Evolutionary conservation across 1,139 yeast genomes (phyloP), one percentile per base, ranked within the genome.

Genomic region (Meyerozyma smithsonii): DNA sequence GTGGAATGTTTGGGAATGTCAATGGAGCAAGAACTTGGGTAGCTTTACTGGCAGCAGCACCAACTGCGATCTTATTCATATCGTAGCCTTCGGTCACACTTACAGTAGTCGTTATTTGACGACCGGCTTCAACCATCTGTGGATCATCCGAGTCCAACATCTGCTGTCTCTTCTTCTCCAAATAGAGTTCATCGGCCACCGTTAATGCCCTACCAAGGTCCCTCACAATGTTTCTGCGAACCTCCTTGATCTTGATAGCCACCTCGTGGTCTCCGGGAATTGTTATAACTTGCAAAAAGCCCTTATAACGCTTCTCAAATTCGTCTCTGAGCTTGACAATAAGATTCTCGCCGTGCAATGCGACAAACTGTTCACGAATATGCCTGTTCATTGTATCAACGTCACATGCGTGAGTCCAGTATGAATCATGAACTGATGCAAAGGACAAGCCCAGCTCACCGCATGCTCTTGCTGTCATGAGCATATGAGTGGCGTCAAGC

Each of bases 361-460:
- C 66, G 45, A 92, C 84, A 61, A 92, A 92, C 44, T 87, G 81
- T 33, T 84, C 81, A 56, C 99, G 78, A 46, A 92, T 68, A 37
- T 75, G 67, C n/a, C 52, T 55, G 58, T 83, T 88, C 94, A 92
- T 84, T 6, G 52, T 57, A 47, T 81, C 84, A 25, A 92, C 80
- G 56, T 87, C 94, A 32, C 79, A 69, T 1, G 98, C 97, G 61
- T 94, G 98, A 0, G 98, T 89, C 99, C 99, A 92, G 59, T 87
- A 92, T 1, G 97, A 90, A 61, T 92, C 99, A 62, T 92, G 99
- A 25, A 92, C 99, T 0, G 97, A 83, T 0, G 98, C 97, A 70
- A 94, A 92, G n/a, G 80, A 69, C 40, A 92, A 61, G 0, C 77
- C 79, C 4, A 59, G 58, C 36, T 78, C 72, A n/a, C 84, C 79